Percentiles rank a stretch among this genome's conserved stretches.
Conservation (phyloP, 768 basidiomycete species). For the Dioszegia aurantiaca region DNA sequence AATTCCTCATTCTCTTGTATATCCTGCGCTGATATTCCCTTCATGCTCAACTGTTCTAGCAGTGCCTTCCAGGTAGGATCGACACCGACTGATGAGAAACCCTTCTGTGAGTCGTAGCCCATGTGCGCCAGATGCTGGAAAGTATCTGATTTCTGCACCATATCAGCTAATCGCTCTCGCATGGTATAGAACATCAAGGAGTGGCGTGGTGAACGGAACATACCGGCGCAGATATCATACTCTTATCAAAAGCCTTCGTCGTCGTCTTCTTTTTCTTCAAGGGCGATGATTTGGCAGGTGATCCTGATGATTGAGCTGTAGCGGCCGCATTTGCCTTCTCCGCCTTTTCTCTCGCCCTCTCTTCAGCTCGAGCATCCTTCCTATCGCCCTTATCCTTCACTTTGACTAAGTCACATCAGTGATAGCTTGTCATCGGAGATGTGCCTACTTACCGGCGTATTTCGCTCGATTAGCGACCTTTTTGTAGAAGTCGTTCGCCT, state of each 20-base stretch:
- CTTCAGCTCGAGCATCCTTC: slow-evolving; percentile 40
- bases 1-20: slow-evolving; percentile 80
- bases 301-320: slow-evolving; percentile 49
- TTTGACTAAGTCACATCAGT: slow-evolving; percentile 31
- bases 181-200: neutral
- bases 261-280: slow-evolving; percentile 11
- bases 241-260: slow-evolving; percentile 12
- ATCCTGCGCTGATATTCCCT: slow-evolving; percentile 65
- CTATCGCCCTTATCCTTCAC: slow-evolving; percentile 46
- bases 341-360: slow-evolving; percentile 64
- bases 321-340: slow-evolving; percentile 93
- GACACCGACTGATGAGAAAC: slow-evolving; percentile 80
- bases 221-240: slow-evolving; percentile 8
- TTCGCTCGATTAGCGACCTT: slow-evolving; percentile 70
- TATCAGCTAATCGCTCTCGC: neutral
- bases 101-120: slow-evolving; percentile 83
- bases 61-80: slow-evolving; percentile 84
- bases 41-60: slow-evolving; percentile 63
- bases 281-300: slow-evolving; percentile 10
- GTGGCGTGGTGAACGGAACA: neutral
- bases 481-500: slow-evolving; percentile 81
- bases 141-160: slow-evolving; percentile 53
- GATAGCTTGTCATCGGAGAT: neutral
- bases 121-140: slow-evolving; percentile 93
- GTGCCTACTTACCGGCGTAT: slow-evolving; percentile 54